Evolutionary conservation across 371 early-diverging fungal species (phyloP).

Genomic region (Mortierella sp.): DNA sequence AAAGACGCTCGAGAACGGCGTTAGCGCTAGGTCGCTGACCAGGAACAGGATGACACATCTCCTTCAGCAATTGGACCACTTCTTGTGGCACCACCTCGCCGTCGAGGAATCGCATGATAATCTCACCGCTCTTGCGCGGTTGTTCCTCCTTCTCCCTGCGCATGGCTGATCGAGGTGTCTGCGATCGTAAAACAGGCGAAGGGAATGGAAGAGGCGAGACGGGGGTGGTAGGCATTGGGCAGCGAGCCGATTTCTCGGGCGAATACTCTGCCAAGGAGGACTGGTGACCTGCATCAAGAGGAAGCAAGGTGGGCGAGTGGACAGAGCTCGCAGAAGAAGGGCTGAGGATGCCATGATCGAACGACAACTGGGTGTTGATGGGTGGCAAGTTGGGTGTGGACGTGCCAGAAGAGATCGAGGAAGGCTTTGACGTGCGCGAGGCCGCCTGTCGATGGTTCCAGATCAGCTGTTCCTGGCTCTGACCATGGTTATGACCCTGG

Average conservation of each 20-base stretch:
- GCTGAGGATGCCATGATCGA: conserved; percentile 2
- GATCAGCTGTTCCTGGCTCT: conserved; percentile 2
- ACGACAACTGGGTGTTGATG: conserved; percentile 35
- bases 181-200: conserved; percentile 26
- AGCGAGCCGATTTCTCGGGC: conserved; percentile 13
- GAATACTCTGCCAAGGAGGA: conserved; percentile 10
- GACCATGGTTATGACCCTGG: conserved; percentile 16
- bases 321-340: conserved; percentile 15
- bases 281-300: background rate
- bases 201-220: conserved; percentile 41
- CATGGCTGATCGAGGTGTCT: conserved; percentile 16
- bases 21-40: conserved; percentile 51
- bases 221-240: conserved; percentile 34
- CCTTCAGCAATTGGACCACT: conserved; percentile 48
- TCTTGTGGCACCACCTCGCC: conserved; percentile 52
- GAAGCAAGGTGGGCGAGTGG: conserved; percentile 10
- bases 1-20: conserved; percentile 25
- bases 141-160: conserved; percentile 32
- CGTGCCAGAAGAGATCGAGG: conserved; percentile 3
- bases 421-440: background rate
- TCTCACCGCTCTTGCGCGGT: conserved; percentile 37
- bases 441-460: background rate
- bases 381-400: conserved; percentile 18
- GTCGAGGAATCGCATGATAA: conserved; percentile 55
- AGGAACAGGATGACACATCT: conserved; percentile 48